These are phyloP conservation scores for Triticum dicoccoides DNA, from an alignment of 176 grass and related monocot genomes.

Conservation along the genomic window DNA sequence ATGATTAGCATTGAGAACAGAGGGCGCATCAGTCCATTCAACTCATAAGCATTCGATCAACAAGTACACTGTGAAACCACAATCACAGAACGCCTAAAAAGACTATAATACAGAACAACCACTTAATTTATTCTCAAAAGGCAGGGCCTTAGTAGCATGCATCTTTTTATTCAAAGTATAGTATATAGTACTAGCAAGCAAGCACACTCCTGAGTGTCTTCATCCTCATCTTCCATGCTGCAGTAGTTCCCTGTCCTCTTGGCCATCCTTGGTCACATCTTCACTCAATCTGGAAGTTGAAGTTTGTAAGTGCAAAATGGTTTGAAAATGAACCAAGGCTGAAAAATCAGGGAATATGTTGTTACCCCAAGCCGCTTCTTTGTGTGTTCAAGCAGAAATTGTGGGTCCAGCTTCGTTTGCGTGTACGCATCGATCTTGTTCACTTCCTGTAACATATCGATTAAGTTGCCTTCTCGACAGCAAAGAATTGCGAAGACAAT, in stretches of 20 bases:
- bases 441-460: constrained; percentile 48
- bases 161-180: constrained; percentile 24
- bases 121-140: constrained; percentile 7
- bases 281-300: constrained; percentile 44
- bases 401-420: constrained; percentile 53
- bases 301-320: neutral
- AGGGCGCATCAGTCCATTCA: too few relatives aligned
- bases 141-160: neutral
- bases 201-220: neutral
- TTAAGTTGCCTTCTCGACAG: neutral
- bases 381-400: constrained; percentile 40
- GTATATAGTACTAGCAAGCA: neutral
- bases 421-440: constrained; percentile 79
- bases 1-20: too few relatives aligned
- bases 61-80: neutral
- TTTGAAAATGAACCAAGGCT: neutral
- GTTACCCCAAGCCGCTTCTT: constrained; percentile 69
- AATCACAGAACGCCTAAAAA: neutral
- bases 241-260: neutral
- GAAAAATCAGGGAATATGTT: constrained; percentile 10
- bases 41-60: too few relatives aligned
- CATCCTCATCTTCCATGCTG: neutral
- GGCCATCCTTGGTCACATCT: constrained; percentile 17
- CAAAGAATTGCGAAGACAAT: neutral
- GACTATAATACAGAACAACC: neutral